Percentiles rank a stretch among this genome's conserved stretches.
phyloP scores from a whole-genome alignment of 176 grass and related monocot genomes.

The Oryza longistaminata region DNA sequence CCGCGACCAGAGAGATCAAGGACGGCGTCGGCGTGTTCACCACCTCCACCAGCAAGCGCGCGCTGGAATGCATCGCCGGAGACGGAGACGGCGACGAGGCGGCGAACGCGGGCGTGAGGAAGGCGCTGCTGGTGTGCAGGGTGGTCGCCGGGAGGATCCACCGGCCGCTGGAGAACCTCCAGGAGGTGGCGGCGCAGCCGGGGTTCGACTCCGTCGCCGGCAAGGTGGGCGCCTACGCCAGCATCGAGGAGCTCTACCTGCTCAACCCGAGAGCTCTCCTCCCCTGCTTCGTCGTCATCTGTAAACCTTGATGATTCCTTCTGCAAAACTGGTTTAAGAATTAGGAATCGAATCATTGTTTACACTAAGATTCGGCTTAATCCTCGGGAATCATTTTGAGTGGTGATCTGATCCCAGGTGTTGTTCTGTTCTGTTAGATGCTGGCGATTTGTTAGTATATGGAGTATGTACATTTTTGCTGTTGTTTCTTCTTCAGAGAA shows the following conservation, averaged over 20 bases:
- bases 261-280: slow-evolving; percentile 67
- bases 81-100: not conserved
- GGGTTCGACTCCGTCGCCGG: slow-evolving; percentile 84
- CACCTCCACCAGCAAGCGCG: slow-evolving; percentile 61
- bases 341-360: not conserved
- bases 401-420: not conserved
- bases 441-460: not conserved
- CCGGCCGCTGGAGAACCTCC: slow-evolving; percentile 61
- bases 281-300: slow-evolving; percentile 77
- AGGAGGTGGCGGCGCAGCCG: slow-evolving; percentile 38
- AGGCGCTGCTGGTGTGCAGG: slow-evolving; percentile 66
- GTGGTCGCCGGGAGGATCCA: slow-evolving; percentile 80
- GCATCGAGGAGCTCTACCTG: slow-evolving; percentile 72
- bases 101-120: slow-evolving; percentile 15
- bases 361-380: not conserved
- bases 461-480: not conserved
- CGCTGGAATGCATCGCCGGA: slow-evolving; percentile 44
- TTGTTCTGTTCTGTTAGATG: not conserved
- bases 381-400: not conserved
- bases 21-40: slow-evolving; percentile 65
- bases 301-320: slow-evolving; percentile 47
- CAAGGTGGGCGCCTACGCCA: slow-evolving; percentile 44
- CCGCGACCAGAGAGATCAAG: slow-evolving; percentile 45
- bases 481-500: not conserved
- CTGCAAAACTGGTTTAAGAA: not conserved